Percentiles rank a stretch among this genome's conserved stretches.
These are phyloP conservation scores for Lactarius hengduanensis DNA, from an alignment of 768 basidiomycete genomes.

Conservation along the genomic window DNA sequence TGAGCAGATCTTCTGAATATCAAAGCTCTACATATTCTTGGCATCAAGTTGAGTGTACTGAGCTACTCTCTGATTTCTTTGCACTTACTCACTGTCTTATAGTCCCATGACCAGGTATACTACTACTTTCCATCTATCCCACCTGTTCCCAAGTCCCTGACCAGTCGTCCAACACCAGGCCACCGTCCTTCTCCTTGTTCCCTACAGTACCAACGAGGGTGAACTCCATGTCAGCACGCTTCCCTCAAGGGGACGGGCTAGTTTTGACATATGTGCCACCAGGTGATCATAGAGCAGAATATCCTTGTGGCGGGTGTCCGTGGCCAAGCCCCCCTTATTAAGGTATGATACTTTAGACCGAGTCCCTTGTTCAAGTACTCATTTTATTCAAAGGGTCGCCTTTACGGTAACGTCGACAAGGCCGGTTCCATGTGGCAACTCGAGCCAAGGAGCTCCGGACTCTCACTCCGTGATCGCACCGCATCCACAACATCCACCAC, in stretches of 20 bases:
- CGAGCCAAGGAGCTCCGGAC: conserved; percentile 58
- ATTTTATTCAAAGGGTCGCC: conserved; percentile 51
- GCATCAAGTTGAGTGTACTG: conserved; percentile 65
- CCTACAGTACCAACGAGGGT: conserved; percentile 66
- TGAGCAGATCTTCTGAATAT: conserved; percentile 19
- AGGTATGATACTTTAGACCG: conserved; percentile 46
- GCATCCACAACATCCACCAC: conserved; percentile 72
- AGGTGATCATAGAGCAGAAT: conserved; percentile 74
- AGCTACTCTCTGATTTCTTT: neutral
- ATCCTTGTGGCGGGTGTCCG: conserved; percentile 72
- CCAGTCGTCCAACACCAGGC: conserved; percentile 47
- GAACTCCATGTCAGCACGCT: conserved; percentile 51
- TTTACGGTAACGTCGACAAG: conserved; percentile 69
- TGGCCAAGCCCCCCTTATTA: conserved; percentile 67
- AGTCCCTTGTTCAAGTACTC: neutral
- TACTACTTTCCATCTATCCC: neutral
- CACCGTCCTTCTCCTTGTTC: conserved; percentile 72
- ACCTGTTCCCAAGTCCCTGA: conserved; percentile 27
- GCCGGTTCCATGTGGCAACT: conserved; percentile 75
- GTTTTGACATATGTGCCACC: conserved; percentile 9
- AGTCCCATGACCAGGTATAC: conserved; percentile 87
- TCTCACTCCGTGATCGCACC: conserved; percentile 66
- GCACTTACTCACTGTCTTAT: conserved; percentile 17
- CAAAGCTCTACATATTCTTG: conserved; percentile 61
- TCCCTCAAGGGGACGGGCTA: conserved; percentile 2